Evolutionary conservation across 352 stramenopile species (phyloP).

Genomic region (Globisporangium canariense): DNA sequence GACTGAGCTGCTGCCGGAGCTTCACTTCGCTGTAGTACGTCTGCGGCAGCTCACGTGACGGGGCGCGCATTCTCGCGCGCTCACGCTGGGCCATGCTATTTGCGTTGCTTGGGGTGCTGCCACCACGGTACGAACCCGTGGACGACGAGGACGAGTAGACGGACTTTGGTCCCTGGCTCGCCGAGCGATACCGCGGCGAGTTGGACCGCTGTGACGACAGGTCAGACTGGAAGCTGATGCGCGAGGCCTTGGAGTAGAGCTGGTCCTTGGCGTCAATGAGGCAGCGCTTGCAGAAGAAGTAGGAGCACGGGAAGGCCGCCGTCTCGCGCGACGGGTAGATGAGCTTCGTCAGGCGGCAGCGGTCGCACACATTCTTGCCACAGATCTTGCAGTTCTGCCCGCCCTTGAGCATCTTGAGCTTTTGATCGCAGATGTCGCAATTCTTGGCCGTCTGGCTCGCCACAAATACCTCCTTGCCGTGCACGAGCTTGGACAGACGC

Average conservation of each 20-base stretch:
- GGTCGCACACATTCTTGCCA: conserved; percentile 66
- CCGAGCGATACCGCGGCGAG: conserved; percentile 13
- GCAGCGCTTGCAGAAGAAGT: conserved; percentile 58
- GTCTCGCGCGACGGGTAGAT: conserved; percentile 52
- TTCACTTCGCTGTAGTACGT: conserved; percentile 11
- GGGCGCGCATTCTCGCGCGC: background rate
- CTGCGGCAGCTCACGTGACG: conserved; percentile 3
- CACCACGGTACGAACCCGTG: conserved; percentile 22
- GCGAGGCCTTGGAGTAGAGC: conserved; percentile 29
- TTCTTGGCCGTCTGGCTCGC: conserved; percentile 44
- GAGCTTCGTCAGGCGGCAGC: conserved; percentile 52
- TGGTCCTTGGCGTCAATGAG: conserved; percentile 45
- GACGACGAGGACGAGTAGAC: conserved; percentile 18
- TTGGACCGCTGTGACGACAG: conserved; percentile 27
- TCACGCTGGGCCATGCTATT: background rate
- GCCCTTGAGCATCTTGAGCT: conserved; percentile 45
- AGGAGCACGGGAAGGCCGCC: conserved; percentile 48
- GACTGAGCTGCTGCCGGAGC: conserved; percentile 13
- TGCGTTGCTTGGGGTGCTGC: conserved; percentile 12
- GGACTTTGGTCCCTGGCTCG: conserved; percentile 5
- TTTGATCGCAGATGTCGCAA: conserved; percentile 61
- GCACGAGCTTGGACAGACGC: conserved; percentile 47
- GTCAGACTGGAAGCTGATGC: conserved; percentile 43
- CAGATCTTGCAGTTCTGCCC: conserved; percentile 65
- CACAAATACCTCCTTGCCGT: conserved; percentile 49